A percentile compares a stretch with the other conserved stretches of the same genome.
Evolutionary conservation across 2,329 filamentous ascomycete genomes (phyloP).

Genomic region (Fusarium pseudonygamai): DNA sequence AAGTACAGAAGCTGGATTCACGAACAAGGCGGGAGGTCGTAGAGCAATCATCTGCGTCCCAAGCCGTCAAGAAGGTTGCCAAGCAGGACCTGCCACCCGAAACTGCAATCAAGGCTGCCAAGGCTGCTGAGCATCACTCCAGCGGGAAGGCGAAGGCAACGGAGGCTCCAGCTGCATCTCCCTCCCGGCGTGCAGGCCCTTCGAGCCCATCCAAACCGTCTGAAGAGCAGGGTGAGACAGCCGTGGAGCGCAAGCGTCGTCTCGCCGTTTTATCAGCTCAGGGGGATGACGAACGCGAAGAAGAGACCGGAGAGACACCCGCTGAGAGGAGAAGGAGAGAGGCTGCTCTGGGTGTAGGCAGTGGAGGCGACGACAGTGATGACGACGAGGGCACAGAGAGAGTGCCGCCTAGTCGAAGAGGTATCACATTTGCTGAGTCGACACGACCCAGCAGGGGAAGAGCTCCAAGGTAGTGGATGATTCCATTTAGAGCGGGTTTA

Average conservation of each 20-base stretch:
- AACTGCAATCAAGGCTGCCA: constrained; percentile 33
- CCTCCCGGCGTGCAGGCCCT: constrained; percentile 12
- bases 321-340: constrained; percentile 79
- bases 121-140: constrained; percentile 27
- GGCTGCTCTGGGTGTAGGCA: constrained; percentile 73
- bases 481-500: constrained; percentile 15
- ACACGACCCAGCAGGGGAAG: constrained; percentile 37
- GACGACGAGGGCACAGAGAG: constrained; percentile 68
- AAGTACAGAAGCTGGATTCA: constrained; percentile 77
- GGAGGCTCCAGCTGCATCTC: constrained; percentile 22
- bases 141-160: constrained; percentile 6
- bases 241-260: constrained; percentile 73
- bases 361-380: constrained; percentile 53
- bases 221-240: constrained; percentile 65
- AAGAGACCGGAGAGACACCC: constrained; percentile 69
- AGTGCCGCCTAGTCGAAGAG: constrained; percentile 61
- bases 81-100: constrained; percentile 49
- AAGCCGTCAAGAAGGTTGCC: constrained; percentile 60
- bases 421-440: constrained; percentile 69
- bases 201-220: constrained; percentile 32
- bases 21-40: constrained; percentile 67
- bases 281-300: constrained; percentile 53
- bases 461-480: constrained; percentile 13
- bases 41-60: constrained; percentile 59
- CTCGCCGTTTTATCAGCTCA: constrained; percentile 62